Evolutionary conservation across 306 rosid genomes (phyloP), one percentile per base, ranked within the genome.

Genomic region (Malus fusca): DNA sequence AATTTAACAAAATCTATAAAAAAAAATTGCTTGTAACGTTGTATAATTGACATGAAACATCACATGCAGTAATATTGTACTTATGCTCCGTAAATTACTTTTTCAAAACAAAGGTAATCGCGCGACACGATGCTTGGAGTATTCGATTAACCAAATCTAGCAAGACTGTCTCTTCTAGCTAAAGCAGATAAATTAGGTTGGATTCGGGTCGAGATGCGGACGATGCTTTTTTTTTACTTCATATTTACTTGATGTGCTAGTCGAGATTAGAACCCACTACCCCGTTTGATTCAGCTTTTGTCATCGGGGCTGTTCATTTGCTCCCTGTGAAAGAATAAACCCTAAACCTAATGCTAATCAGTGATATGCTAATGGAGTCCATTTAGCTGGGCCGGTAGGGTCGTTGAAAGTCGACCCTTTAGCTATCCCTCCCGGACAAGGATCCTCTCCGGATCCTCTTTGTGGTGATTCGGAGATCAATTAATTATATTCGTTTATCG

Each of bases 111-210:
- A 11, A 60, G 31, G 31, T 13, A 73, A 68, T 88, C 89, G 84
- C 88, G 90, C 83, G 90, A 87, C 69, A 68, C 63, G 43, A 52
- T 56, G 44, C 15, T 14, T 31, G 17, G 12, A 82, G 71, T 66
- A 67, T 80, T 71, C 89, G 80, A 23, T 68, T 74, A 77, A 80
- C 79, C 40, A 74, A 83, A 59, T 68, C 80, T 64, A 40, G 79
- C 78, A 56, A 53, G 77, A 35, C 55, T 52, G 60, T 18, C 72
- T 69, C 64, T 42, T 72, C 26, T 25, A 21, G 81, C 69, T 52
- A 67, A 85, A 79, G 85, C 75, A 68, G 78, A 40, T 22, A 7
- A 14, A 23, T 12, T 48, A 66, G 64, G 62, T 77, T 66, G 67
- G 66, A 52, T 66, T 74, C 25, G 64, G 56, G n/a, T 22, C 12